Evolutionary conservation across 2,329 filamentous ascomycete species (phyloP).

Genomic region (Hortaea sp.): DNA sequence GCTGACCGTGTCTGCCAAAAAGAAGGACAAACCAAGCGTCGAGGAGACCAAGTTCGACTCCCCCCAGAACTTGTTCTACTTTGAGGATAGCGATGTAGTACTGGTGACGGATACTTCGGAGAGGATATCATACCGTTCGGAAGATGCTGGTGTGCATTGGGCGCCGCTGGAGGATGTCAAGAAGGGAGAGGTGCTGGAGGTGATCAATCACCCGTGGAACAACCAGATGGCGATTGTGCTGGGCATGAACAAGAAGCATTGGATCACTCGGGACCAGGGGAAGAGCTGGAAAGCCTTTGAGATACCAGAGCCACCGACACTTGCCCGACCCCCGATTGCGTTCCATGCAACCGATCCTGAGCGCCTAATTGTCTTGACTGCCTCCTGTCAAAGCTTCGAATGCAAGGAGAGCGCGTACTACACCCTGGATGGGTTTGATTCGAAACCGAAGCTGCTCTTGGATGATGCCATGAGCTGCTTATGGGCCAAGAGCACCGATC

Average conservation of each 20-base stretch:
- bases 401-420: slow-evolving; percentile 51
- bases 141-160: slow-evolving; percentile 74
- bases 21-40: slow-evolving; percentile 47
- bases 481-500: slow-evolving; percentile 70
- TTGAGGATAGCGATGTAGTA: slow-evolving; percentile 76
- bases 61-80: slow-evolving; percentile 71
- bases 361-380: slow-evolving; percentile 68
- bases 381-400: slow-evolving; percentile 26
- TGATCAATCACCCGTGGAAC: slow-evolving; percentile 72
- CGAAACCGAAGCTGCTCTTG: slow-evolving; percentile 53
- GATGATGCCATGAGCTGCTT: slow-evolving; percentile 65
- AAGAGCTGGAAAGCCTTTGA: slow-evolving; percentile 70
- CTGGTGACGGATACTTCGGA: slow-evolving; percentile 60
- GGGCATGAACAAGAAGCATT: slow-evolving; percentile 58
- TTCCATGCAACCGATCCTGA: slow-evolving; percentile 80
- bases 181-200: slow-evolving; percentile 49
- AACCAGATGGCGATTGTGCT: slow-evolving; percentile 70
- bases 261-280: slow-evolving; percentile 72
- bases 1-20: slow-evolving; percentile 14
- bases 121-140: slow-evolving; percentile 63
- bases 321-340: slow-evolving; percentile 47
- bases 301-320: slow-evolving; percentile 48
- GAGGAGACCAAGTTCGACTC: slow-evolving; percentile 55
- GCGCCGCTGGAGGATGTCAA: slow-evolving; percentile 52
- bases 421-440: slow-evolving; percentile 76